phyloP scores from a whole-genome alignment of 2,329 filamentous ascomycete genomes.

The Trichoderma harzianum region DNA sequence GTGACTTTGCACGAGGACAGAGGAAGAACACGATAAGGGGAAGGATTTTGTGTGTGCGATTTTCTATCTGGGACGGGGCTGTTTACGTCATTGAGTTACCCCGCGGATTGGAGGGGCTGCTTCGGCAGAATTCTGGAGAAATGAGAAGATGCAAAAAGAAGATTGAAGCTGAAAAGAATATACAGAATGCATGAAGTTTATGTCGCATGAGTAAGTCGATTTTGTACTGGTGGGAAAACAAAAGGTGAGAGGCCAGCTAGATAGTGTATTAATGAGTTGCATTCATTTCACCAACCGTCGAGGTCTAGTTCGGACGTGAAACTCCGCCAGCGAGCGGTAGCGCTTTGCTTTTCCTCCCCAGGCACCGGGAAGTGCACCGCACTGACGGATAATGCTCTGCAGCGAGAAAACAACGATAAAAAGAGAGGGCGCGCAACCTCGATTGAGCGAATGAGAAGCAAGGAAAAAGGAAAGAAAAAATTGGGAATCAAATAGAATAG shows the following conservation, averaged over 20 bases:
- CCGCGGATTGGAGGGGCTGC: conserved; percentile 18
- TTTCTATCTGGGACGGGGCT: neutral
- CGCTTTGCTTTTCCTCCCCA: neutral
- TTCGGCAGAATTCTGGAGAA: neutral
- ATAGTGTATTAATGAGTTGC: neutral
- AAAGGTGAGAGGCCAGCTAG: neutral
- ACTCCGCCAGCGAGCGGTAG: neutral
- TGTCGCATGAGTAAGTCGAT: neutral
- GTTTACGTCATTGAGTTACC: conserved; percentile 3
- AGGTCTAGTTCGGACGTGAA: neutral
- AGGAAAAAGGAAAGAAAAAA: neutral
- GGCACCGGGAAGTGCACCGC: neutral
- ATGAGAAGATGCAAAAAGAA: neutral
- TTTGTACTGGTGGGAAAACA: neutral
- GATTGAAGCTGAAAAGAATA: neutral
- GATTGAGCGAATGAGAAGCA: neutral
- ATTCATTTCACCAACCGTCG: neutral
- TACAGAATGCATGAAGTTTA: neutral
- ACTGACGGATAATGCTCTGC: neutral
- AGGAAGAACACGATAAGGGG: neutral
- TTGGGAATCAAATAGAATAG: neutral
- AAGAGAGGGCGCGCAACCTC: neutral
- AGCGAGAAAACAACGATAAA: neutral
- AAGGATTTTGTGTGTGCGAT: neutral
- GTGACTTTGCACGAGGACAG: conserved; percentile 7